Conservation (phyloP, 768 basidiomycete genomes). For the Tricholoma matsutake region DNA sequence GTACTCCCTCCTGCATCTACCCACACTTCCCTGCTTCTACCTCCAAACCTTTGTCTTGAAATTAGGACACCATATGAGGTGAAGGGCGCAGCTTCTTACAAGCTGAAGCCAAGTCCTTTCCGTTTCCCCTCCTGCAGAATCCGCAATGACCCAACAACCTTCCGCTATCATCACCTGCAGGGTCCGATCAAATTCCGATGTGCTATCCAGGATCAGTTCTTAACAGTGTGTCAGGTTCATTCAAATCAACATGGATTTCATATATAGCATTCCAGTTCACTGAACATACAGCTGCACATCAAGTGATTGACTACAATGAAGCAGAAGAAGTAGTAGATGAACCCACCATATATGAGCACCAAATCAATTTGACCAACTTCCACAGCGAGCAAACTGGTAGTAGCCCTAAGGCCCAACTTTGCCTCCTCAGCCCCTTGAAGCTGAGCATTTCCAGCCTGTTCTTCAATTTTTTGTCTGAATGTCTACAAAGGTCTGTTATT, state of each 20-base stretch:
- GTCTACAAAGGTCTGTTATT: background rate
- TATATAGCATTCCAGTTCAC: slow-evolving; percentile 31
- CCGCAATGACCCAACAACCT: too few relatives aligned
- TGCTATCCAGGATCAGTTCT: too few relatives aligned
- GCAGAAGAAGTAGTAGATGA: background rate
- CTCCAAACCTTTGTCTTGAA: too few relatives aligned
- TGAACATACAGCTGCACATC: slow-evolving; percentile 28
- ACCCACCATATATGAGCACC: background rate
- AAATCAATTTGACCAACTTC: background rate
- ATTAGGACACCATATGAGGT: too few relatives aligned
- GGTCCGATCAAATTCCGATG: too few relatives aligned
- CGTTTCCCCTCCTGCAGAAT: too few relatives aligned
- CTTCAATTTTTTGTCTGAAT: background rate
- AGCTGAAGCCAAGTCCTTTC: too few relatives aligned
- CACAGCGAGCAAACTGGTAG: background rate
- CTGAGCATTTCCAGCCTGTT: background rate
- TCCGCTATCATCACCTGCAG: too few relatives aligned
- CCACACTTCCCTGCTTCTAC: too few relatives aligned
- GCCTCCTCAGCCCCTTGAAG: background rate
- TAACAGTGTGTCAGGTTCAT: slow-evolving; percentile 36
- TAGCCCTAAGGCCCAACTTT: background rate
- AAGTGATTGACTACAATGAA: background rate
- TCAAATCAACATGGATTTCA: slow-evolving; percentile 42
- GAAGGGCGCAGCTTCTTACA: too few relatives aligned
- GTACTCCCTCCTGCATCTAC: too few relatives aligned